A percentile compares a stretch with the other conserved stretches of the same genome.
phyloP scores from a whole-genome alignment of 306 rosid species.

The Cicer chorassanicum region DNA sequence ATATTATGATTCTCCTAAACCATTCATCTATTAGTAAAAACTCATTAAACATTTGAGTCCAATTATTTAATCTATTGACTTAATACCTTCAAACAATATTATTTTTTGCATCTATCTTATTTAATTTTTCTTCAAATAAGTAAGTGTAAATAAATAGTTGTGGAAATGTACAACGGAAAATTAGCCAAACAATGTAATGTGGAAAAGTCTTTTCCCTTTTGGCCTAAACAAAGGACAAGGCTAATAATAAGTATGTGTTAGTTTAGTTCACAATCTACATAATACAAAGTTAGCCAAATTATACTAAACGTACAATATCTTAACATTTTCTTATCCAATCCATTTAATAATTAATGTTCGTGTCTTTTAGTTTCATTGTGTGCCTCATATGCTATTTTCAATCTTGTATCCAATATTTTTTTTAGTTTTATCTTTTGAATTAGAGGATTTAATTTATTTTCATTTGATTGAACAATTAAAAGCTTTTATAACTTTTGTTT shows the following conservation, averaged over 20 bases:
- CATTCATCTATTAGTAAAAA: too few relatives aligned
- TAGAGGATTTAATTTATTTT: not conserved
- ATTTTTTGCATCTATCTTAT: not conserved
- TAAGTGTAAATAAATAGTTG: conserved; percentile 12
- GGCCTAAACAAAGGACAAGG: conserved; percentile 5
- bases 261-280: not conserved
- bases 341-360: not conserved
- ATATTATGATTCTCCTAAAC: too few relatives aligned
- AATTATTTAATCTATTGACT: too few relatives aligned
- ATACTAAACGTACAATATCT: too few relatives aligned
- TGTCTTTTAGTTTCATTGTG: not conserved
- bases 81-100: not conserved
- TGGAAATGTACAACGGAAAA: not conserved
- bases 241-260: not conserved
- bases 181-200: not conserved
- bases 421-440: not conserved
- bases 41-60: too few relatives aligned
- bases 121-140: not conserved
- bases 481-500: not conserved
- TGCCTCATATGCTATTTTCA: not conserved
- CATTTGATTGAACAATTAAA: not conserved
- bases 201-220: conserved; percentile 12
- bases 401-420: not conserved
- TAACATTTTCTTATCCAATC: not conserved
- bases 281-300: not conserved